A percentile compares a stretch with the other conserved stretches of the same genome.
These are phyloP conservation scores for Chaetomiaceae sp. DNA, from an alignment of 2,329 filamentous ascomycete species.

Conservation along the genomic window DNA sequence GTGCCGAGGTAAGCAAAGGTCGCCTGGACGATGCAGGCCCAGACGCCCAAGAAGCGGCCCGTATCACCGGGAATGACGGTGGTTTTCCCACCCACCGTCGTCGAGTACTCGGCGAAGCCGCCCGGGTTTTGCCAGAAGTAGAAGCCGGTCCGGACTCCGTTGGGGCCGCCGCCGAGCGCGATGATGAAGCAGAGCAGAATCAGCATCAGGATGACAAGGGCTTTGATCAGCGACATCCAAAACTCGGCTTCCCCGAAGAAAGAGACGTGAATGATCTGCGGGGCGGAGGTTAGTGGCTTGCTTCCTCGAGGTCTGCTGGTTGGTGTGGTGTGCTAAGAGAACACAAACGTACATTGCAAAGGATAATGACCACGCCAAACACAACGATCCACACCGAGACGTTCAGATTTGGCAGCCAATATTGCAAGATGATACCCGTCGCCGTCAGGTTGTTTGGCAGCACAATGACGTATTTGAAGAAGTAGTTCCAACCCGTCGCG, in stretches of 20 bases:
- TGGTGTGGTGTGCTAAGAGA: not conserved
- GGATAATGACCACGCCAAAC: constrained; percentile 34
- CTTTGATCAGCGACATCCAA: constrained; percentile 43
- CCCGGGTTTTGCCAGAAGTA: constrained; percentile 42
- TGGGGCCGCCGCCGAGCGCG: constrained; percentile 38
- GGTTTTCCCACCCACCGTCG: constrained; percentile 3
- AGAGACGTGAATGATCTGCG: constrained; percentile 35
- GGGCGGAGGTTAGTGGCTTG: not conserved
- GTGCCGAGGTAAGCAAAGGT: constrained; percentile 44
- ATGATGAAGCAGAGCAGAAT: constrained; percentile 38
- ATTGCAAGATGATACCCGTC: constrained; percentile 36
- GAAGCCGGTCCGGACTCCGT: constrained; percentile 38
- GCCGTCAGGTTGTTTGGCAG: constrained; percentile 38
- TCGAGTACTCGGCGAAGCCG: constrained; percentile 37
- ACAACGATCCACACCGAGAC: constrained; percentile 37
- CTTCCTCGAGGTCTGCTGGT: not conserved
- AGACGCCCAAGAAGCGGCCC: constrained; percentile 39
- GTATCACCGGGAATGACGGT: constrained; percentile 27
- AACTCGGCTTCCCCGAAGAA: constrained; percentile 47
- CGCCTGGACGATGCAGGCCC: constrained; percentile 37
- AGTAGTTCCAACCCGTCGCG: constrained; percentile 46
- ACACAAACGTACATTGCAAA: constrained; percentile 31
- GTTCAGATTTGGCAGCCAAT: constrained; percentile 37
- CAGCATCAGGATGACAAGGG: constrained; percentile 40
- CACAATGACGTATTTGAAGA: constrained; percentile 41